Evolutionary conservation across 257 asterid species (phyloP), one percentile per base, ranked within the genome.

Genomic region (Eustoma russellianum): DNA sequence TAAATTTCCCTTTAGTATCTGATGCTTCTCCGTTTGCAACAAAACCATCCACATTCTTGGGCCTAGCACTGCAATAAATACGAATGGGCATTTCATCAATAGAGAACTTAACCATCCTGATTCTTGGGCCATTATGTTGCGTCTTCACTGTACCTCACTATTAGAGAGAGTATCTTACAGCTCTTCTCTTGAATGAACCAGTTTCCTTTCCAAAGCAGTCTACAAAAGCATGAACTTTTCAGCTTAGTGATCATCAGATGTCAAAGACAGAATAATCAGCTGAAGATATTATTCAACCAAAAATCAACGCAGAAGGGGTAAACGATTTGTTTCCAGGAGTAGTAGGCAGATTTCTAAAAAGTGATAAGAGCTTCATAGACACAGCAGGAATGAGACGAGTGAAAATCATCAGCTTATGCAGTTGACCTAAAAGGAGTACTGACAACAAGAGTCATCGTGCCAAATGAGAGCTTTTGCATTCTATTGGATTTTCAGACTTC

Each of bases 141-240:
- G 17, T 48, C 54, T 46, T 18, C 16, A 5, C 13, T 40, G 72
- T n/a, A 88, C 94, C 96, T 88, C 62, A 67, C 88, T 50, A 88
- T 74, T 71, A 82, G 67, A 56, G 97, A 76, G 57, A 90, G 93
- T 74, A 90, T 81, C 82, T 78, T 86, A 62, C 95, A 86, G 84
- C 96, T 86, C 73, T 86, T 84, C 81, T 86, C 98, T 75, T 90
- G 93, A 47, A 80, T 62, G 74, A 90, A 90, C 98, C 98, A 90
- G 70, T 77, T 90, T 67, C 95, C 93, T 75, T 79, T 79, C 91
- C 80, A 79, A 34, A 90, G 81, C 82, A 90, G 70, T 72, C 98
- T 83, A 78, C 70, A 74, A 68, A 51, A 56, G 60, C 52, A 60
- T 62, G 65, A 41, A 34, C 13, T 15, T 28, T 48, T 72, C 30